Conservation (phyloP, 73 alveolate species). For the Effrenium voratum region DNA sequence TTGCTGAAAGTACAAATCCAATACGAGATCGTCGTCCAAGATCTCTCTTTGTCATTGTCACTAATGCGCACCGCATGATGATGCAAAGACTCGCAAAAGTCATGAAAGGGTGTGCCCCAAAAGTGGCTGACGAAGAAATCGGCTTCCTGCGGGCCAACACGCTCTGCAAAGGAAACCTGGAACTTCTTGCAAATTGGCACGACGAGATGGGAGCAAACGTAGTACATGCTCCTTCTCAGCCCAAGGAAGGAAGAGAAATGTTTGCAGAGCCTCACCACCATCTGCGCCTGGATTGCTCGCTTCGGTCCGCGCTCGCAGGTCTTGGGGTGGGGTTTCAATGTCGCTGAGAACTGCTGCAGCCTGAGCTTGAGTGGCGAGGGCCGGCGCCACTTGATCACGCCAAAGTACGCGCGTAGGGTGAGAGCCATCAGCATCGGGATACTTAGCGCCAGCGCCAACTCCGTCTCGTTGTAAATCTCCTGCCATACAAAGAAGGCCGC, state of each 20-base stretch:
- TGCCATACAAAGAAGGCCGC: too few species aligned
- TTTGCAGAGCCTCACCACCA: background rate
- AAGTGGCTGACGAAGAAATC: background rate
- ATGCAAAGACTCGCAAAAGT: background rate
- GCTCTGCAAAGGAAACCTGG: constrained; percentile 1
- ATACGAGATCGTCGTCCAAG: background rate
- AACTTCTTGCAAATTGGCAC: background rate
- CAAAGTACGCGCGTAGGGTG: too few species aligned
- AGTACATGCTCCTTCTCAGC: constrained; percentile 15
- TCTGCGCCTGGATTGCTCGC: background rate
- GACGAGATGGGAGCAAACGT: background rate
- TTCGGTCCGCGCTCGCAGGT: background rate
- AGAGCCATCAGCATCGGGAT: too few species aligned
- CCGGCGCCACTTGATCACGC: too few species aligned
- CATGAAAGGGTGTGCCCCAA: background rate
- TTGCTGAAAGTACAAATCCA: background rate
- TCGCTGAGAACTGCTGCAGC: background rate
- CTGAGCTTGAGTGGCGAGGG: too few species aligned
- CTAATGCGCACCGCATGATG: background rate
- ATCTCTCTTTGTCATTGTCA: background rate
- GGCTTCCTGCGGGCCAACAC: background rate
- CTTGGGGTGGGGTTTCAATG: background rate
- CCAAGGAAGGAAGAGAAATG: background rate
- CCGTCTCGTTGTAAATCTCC: too few species aligned
- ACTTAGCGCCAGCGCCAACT: too few species aligned